Conservation (phyloP, 1,284 basidiomycete genomes). For the Psilocybe mexicana region DNA sequence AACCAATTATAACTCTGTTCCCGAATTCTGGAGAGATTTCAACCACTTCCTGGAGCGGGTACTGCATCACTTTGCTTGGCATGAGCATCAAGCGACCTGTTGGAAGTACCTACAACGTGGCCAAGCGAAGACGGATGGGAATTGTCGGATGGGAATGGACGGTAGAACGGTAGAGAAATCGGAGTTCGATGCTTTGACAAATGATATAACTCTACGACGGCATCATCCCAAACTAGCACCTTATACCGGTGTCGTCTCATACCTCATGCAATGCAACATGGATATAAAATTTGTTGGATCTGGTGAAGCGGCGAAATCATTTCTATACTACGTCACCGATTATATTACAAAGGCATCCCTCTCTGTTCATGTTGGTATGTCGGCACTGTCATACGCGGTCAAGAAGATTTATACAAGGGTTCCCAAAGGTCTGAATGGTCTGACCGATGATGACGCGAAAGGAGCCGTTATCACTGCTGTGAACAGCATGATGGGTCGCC, state of each 20-base stretch:
- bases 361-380: slow-evolving; percentile 19
- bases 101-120: slow-evolving; percentile 13
- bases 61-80: slow-evolving; percentile 10
- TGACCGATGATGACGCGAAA: not conserved
- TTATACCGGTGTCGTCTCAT: slow-evolving; percentile 1
- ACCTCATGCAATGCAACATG: slow-evolving; percentile 27
- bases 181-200: not conserved
- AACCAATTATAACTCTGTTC: not conserved
- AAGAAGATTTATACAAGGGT: slow-evolving; percentile 1
- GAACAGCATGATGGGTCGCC: slow-evolving; percentile 16
- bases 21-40: slow-evolving; percentile 8
- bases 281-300: slow-evolving; percentile 34
- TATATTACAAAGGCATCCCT: slow-evolving; percentile 30
- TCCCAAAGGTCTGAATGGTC: not conserved
- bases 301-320: slow-evolving; percentile 29
- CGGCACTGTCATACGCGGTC: slow-evolving; percentile 24
- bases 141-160: slow-evolving; percentile 15
- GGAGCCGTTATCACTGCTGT: slow-evolving; percentile 4
- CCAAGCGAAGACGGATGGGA: slow-evolving; percentile 4
- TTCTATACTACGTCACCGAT: slow-evolving; percentile 31
- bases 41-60: slow-evolving; percentile 2
- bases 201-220: not conserved
- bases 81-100: slow-evolving; percentile 13
- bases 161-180: slow-evolving; percentile 4
- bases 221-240: slow-evolving; percentile 1